Evolutionary conservation across 495 filamentous ascomycete species (phyloP).

Genomic region (Staphylotrichum longicolle): DNA sequence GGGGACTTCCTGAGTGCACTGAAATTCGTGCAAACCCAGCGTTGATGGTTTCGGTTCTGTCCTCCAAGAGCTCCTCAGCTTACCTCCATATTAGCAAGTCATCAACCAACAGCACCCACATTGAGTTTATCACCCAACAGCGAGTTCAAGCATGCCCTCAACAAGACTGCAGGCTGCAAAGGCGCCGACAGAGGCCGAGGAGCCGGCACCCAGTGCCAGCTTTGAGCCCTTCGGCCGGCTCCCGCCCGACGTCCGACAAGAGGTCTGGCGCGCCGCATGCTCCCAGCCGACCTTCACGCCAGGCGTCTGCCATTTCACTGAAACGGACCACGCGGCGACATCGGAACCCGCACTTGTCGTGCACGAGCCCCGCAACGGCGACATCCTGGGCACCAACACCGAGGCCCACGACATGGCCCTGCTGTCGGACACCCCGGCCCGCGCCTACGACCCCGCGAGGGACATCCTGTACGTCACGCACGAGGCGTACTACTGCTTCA

Average conservation of each 20-base stretch:
- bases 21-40: too few species aligned
- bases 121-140: too few species aligned
- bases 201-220: background rate
- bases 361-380: background rate
- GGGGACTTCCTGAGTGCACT: too few species aligned
- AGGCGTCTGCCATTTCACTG: background rate
- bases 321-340: background rate
- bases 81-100: too few species aligned
- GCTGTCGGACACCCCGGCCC: background rate
- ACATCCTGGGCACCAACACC: background rate
- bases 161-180: background rate
- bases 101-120: too few species aligned
- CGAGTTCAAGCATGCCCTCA: background rate
- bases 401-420: constrained; percentile 4
- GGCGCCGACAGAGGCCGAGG: background rate
- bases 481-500: background rate
- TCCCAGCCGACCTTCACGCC: background rate
- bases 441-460: background rate
- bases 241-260: background rate
- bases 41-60: too few species aligned
- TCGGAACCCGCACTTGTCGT: background rate
- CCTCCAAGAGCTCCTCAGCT: too few species aligned
- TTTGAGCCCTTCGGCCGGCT: constrained; percentile 3
- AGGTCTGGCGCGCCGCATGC: background rate
- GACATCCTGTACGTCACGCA: background rate